Evolutionary conservation across 2,329 filamentous ascomycete species (phyloP), one percentile per base, ranked within the genome.

Genomic region (Xylaria sp.): DNA sequence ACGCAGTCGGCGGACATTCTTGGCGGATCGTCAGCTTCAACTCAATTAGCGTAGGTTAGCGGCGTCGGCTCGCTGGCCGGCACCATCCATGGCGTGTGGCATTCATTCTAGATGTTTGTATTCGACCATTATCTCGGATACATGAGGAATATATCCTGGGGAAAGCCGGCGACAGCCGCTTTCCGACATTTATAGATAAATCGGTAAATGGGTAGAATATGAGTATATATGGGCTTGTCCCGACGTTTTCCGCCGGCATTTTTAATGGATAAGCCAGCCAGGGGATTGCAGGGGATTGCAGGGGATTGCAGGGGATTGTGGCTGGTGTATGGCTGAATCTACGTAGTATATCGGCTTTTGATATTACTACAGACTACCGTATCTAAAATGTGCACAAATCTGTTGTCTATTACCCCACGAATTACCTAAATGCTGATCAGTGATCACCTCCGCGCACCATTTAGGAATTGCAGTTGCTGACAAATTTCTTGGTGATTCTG

Each of bases 81-180:
- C 25, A 31, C 25, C 36, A 20, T 22, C 17, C 4, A 47, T 36
- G 39, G 9, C 31, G 50, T 39, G 39, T 56, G 29, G 15, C n/a
- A 64, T 57, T 47, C 9, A 27, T 53, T 55, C 33, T 66, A 20
- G 45, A 42, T 51, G 27, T 17, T 53, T 45, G 5, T 36, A 13
- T 17, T 31, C 31, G 15, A 15, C 11, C 1, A 42, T 27, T 10
- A 27, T 27, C 27, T 50, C 22, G 17, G 13, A 15, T 29, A 55
- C 11, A 55, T n/a, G 5, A 29, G 11, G 20, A 29, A 9, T 1
- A 55, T 29, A 42, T 27, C 2, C 10, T 42, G 13, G 5, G 45
- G n/a, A n/a, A 25, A 36, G 31, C 55, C 63, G 66, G 59, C 54
- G 27, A 33, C 31, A 61, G 66, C 60, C 66, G 63, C 60, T 66